These are phyloP conservation scores for Cryptococcus amylolentus DNA, from an alignment of 1,284 basidiomycete genomes.

Conservation along the genomic window DNA sequence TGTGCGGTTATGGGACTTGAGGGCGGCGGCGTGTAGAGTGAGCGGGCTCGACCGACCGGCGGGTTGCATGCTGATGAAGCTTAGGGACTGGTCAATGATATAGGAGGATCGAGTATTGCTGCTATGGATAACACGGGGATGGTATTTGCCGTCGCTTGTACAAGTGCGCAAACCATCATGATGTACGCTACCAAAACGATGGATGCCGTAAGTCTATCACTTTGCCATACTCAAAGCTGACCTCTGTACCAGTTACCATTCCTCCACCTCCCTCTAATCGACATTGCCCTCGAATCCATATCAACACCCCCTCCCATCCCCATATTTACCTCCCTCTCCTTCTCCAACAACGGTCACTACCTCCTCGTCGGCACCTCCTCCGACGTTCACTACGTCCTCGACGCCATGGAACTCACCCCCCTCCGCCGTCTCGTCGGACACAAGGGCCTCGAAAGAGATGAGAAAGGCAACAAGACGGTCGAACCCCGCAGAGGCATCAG, in stretches of 20 bases:
- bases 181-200: constrained; percentile 85
- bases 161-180: constrained; percentile 71
- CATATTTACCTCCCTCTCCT: constrained; percentile 84
- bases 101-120: constrained; percentile 69
- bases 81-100: constrained; percentile 51
- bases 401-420: constrained; percentile 78
- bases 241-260: constrained; percentile 64
- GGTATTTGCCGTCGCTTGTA: constrained; percentile 90
- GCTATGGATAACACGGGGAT: constrained; percentile 86
- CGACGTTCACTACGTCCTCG: constrained; percentile 86
- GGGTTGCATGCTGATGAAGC: background rate
- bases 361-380: constrained; percentile 90
- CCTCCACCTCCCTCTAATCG: constrained; percentile 68
- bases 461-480: constrained; percentile 54
- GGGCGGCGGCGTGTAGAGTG: constrained; percentile 67
- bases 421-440: constrained; percentile 80
- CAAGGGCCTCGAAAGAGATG: constrained; percentile 68
- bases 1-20: constrained; percentile 94
- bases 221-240: background rate
- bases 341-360: constrained; percentile 85
- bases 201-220: constrained; percentile 60
- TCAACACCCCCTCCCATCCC: constrained; percentile 81
- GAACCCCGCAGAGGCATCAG: constrained; percentile 71
- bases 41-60: constrained; percentile 48
- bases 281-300: constrained; percentile 66